A percentile compares a stretch with the other conserved stretches of the same genome.
phyloP scores from a whole-genome alignment of 495 filamentous ascomycete genomes.

The Achaetomiella virescens region DNA sequence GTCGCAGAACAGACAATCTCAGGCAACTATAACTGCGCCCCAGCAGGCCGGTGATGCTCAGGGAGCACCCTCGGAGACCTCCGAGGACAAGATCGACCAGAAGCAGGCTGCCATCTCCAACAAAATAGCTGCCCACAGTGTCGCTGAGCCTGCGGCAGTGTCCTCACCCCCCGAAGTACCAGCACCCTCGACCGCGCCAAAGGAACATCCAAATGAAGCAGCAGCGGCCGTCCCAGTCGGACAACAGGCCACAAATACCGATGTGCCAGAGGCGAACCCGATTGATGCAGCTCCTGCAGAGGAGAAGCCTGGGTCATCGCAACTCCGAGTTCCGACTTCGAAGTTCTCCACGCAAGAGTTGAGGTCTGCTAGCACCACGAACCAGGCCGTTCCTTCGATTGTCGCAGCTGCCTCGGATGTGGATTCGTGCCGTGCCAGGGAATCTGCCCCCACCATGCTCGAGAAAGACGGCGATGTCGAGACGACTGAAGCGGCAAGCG shows the following conservation, averaged over 20 bases:
- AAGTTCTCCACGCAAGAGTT: constrained; percentile 44
- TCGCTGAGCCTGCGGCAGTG: not conserved
- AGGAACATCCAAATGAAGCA: not conserved
- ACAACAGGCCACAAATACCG: not conserved
- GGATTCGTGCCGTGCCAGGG: constrained; percentile 1
- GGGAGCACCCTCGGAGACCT: not conserved
- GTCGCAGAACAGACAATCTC: constrained; percentile 10
- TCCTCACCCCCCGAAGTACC: constrained; percentile 25
- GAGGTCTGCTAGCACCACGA: constrained; percentile 8
- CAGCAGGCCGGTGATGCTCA: not conserved
- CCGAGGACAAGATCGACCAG: not conserved
- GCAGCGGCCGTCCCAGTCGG: constrained; percentile 2
- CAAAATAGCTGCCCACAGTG: not conserved
- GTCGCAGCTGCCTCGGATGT: constrained; percentile 1
- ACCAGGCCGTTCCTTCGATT: constrained; percentile 13
- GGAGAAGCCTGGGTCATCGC: constrained; percentile 11
- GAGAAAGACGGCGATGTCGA: not conserved
- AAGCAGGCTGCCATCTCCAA: not conserved
- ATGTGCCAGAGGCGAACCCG: not conserved
- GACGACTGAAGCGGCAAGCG: not conserved
- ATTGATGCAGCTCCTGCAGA: not conserved
- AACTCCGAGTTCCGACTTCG: constrained; percentile 38
- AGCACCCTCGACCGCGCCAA: not conserved
- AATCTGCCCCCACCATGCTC: not conserved
- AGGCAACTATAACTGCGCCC: not conserved